These are phyloP conservation scores for Carex cristatella DNA, from an alignment of 176 grass and related monocot species.

Conservation along the genomic window DNA sequence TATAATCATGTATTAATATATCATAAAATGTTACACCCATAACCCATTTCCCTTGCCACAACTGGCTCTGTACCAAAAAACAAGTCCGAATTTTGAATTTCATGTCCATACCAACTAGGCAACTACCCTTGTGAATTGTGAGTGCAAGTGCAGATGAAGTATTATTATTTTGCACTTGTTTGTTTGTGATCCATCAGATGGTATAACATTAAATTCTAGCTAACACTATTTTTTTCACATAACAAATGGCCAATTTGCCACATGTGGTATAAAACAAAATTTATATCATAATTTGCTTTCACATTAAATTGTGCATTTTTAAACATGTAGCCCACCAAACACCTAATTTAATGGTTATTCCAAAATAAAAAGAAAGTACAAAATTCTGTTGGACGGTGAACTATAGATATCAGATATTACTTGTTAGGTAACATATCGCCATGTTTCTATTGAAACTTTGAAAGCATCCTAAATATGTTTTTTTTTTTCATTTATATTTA, in stretches of 20 bases:
- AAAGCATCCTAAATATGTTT: neutral
- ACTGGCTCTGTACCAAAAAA: slow-evolving; percentile 3
- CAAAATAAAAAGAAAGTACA: neutral
- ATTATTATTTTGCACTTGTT: neutral
- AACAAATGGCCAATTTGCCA: slow-evolving; percentile 5
- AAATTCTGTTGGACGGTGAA: neutral
- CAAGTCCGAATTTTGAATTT: slow-evolving; percentile 29
- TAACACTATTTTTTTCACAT: neutral
- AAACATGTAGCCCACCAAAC: neutral
- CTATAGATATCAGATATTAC: neutral
- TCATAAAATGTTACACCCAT: neutral
- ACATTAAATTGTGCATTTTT: neutral
- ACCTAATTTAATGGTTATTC: neutral
- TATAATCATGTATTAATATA: neutral
- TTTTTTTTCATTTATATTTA: neutral
- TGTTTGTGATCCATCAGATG: neutral
- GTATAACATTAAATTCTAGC: neutral
- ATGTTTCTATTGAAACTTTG: neutral
- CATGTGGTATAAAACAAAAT: neutral
- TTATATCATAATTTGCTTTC: neutral
- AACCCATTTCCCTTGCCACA: neutral
- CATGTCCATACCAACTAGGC: neutral
- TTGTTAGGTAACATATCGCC: slow-evolving; percentile 8
- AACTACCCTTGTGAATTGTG: neutral
- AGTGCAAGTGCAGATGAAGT: neutral